These are phyloP conservation scores for Coffea eugenioides DNA, from an alignment of 257 asterid species.

Conservation along the genomic window DNA sequence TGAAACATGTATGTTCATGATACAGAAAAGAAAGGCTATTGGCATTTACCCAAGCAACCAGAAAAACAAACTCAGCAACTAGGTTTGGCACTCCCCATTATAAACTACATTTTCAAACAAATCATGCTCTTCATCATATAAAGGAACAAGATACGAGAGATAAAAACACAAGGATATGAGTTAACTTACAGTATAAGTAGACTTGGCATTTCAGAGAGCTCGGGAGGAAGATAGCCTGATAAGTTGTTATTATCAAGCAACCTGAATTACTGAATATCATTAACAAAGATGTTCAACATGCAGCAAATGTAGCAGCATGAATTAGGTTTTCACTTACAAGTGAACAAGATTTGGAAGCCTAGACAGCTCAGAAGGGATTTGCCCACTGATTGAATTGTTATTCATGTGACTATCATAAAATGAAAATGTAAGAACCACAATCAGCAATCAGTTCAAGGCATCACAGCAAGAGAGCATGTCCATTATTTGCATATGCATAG, in stretches of 20 bases:
- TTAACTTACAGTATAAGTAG: conserved; percentile 69
- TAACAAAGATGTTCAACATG: conserved; percentile 11
- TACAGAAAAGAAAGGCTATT: neutral
- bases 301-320: conserved; percentile 6
- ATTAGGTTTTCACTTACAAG: conserved; percentile 59
- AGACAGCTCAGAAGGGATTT: conserved; percentile 75
- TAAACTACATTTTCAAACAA: too few species aligned
- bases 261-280: conserved; percentile 46
- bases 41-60: too few species aligned
- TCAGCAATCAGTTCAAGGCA: conserved; percentile 9
- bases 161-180: conserved; percentile 17
- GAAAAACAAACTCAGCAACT: neutral
- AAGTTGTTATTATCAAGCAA: conserved; percentile 94
- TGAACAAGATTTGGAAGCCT: conserved; percentile 85
- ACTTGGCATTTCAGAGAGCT: conserved; percentile 59
- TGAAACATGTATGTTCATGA: neutral
- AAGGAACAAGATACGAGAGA: neutral
- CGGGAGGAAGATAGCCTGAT: conserved; percentile 87
- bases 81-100: neutral
- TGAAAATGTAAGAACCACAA: conserved; percentile 24
- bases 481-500: neutral
- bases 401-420: conserved; percentile 85
- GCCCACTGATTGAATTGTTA: conserved; percentile 89
- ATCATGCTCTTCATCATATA: neutral
- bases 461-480: neutral